Conservation (phyloP, 371 early-diverging fungal genomes). For the Mucor ambiguus region DNA sequence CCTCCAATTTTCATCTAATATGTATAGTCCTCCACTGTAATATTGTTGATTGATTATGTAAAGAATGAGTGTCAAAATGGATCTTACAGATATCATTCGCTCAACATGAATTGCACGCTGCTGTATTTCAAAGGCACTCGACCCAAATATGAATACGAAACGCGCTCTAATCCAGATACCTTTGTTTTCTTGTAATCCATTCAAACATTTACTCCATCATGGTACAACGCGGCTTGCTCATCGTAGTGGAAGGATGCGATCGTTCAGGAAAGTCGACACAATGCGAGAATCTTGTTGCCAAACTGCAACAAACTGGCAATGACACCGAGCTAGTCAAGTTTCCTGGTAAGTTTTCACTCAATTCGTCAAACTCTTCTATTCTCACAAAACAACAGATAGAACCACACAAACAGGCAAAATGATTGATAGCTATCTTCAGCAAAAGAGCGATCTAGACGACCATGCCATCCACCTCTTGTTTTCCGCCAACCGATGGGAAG, state of each 20-base stretch:
- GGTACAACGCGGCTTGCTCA: slow-evolving; percentile 81
- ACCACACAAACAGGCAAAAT: slow-evolving; percentile 90
- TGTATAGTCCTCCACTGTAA: too few species aligned
- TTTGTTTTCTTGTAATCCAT: too few species aligned
- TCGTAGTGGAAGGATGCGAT: slow-evolving; percentile 98
- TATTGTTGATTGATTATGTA: too few species aligned
- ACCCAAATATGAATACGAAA: too few species aligned
- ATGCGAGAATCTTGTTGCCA: slow-evolving; percentile 64
- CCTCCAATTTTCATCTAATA: too few species aligned
- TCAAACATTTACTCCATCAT: background rate
- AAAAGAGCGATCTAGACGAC: slow-evolving; percentile 72
- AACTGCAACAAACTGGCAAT: slow-evolving; percentile 53
- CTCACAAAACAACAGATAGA: slow-evolving; percentile 67
- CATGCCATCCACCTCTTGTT: slow-evolving; percentile 95
- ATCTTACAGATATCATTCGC: too few species aligned
- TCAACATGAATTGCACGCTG: too few species aligned
- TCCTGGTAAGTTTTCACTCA: slow-evolving; percentile 59
- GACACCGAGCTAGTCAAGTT: slow-evolving; percentile 65
- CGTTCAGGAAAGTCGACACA: slow-evolving; percentile 97
- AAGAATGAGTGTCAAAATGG: too few species aligned
- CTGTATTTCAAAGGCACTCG: too few species aligned
- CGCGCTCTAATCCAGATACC: too few species aligned
- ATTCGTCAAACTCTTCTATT: background rate
- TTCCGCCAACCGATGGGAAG: slow-evolving; percentile 82
- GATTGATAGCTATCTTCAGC: slow-evolving; percentile 88